Percentiles rank a stretch among this genome's conserved stretches.
phyloP scores from a whole-genome alignment of 2,329 filamentous ascomycete genomes.

The Aureobasidium zeae region DNA sequence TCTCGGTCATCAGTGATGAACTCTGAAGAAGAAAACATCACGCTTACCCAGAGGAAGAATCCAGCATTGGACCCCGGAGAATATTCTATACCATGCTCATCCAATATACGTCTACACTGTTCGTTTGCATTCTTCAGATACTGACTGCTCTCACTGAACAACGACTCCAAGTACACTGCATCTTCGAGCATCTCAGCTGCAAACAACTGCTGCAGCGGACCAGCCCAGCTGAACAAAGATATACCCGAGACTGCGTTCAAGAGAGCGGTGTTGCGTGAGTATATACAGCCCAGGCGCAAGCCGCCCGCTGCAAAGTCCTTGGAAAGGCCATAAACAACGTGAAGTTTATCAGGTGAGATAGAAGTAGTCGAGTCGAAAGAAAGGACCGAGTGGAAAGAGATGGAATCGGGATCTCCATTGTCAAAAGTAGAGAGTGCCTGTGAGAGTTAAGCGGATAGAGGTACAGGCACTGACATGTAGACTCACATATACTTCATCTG shows the following conservation, averaged over 20 bases:
- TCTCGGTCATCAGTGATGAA: background rate
- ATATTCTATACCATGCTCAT: conserved; percentile 31
- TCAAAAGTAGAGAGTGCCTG: conserved; percentile 26
- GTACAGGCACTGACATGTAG: background rate
- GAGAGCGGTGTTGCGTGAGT: conserved; percentile 23
- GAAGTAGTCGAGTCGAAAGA: conserved; percentile 19
- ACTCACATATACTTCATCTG: conserved; percentile 29
- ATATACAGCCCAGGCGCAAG: conserved; percentile 25
- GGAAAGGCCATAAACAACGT: conserved; percentile 28
- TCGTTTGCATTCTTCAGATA: conserved; percentile 21
- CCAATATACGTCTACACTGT: conserved; percentile 19
- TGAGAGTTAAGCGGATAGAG: background rate
- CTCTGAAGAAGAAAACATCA: background rate
- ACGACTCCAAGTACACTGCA: conserved; percentile 21
- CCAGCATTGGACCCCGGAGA: conserved; percentile 34
- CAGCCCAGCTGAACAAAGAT: conserved; percentile 24
- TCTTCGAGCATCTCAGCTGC: conserved; percentile 28
- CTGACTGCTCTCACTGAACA: conserved; percentile 18
- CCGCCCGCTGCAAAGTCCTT: conserved; percentile 31
- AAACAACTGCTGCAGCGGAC: conserved; percentile 26
- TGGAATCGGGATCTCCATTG: conserved; percentile 11
- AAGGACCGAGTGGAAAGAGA: conserved; percentile 23
- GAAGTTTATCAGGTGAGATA: conserved; percentile 21
- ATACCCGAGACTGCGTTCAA: conserved; percentile 22
- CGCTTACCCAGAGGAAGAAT: conserved; percentile 37